These are phyloP conservation scores for Thalassia testudinum DNA, from an alignment of 116 monocot genomes.

Conservation along the genomic window DNA sequence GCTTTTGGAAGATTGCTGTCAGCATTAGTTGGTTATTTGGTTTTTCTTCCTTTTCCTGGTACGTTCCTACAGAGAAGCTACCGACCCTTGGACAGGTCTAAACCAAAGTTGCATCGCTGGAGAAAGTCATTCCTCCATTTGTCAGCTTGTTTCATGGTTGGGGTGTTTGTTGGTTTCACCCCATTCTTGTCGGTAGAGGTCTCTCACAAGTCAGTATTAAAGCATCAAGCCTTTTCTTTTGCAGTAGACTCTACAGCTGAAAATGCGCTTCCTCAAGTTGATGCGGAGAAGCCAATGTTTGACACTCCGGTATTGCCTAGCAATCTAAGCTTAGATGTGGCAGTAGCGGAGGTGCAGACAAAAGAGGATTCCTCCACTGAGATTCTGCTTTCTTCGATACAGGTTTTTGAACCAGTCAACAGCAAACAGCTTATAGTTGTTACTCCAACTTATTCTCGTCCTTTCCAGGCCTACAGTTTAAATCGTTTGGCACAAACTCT, in stretches of 20 bases:
- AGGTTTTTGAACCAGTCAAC: constrained; percentile 6
- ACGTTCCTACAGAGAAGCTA: constrained; percentile 13
- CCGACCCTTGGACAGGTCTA: constrained; percentile 25
- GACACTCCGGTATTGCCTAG: neutral
- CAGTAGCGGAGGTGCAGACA: neutral
- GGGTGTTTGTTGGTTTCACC: constrained; percentile 37
- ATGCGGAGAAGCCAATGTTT: neutral
- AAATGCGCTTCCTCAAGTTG: neutral
- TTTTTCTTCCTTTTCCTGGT: constrained; percentile 9
- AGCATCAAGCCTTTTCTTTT: constrained; percentile 26
- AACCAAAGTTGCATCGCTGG: constrained; percentile 11
- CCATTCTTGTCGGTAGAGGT: constrained; percentile 39
- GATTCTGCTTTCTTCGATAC: neutral
- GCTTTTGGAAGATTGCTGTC: constrained; percentile 18
- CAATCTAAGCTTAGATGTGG: neutral
- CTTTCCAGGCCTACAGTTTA: constrained; percentile 55
- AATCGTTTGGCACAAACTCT: constrained; percentile 49
- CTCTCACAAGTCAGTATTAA: constrained; percentile 15
- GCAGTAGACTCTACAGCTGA: constrained; percentile 15
- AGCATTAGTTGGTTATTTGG: constrained; percentile 12
- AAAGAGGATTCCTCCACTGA: neutral
- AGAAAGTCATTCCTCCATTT: constrained; percentile 18
- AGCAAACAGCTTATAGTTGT: constrained; percentile 54
- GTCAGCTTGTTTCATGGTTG: constrained; percentile 35
- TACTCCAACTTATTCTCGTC: constrained; percentile 37